Conservation (phyloP, 2,329 filamentous ascomycete species). For the Setomelanomma holmii region DNA sequence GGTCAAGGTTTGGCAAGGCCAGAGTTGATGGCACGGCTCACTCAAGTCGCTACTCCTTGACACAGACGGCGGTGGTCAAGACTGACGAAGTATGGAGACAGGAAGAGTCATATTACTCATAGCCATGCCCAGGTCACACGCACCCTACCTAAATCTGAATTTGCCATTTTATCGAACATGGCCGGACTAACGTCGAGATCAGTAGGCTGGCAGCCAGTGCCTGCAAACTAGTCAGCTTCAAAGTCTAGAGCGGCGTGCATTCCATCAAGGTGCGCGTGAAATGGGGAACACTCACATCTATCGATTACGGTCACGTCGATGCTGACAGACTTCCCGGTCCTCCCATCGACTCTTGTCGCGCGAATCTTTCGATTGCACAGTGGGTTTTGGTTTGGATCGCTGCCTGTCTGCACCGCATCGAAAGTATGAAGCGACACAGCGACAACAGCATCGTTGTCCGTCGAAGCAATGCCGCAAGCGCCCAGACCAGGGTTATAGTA, state of each 20-base stretch:
- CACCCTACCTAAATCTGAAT: conserved; percentile 56
- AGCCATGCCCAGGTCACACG: conserved; percentile 61
- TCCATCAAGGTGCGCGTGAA: background rate
- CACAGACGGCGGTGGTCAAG: no score
- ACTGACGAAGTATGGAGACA: no score
- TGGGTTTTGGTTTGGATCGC: conserved; percentile 67
- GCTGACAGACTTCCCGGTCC: conserved; percentile 54
- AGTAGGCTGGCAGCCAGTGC: conserved; percentile 55
- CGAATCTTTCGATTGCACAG: conserved; percentile 73
- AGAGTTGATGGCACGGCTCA: no score
- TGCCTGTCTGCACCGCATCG: conserved; percentile 62
- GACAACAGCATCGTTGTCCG: conserved; percentile 65
- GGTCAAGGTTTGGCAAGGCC: no score
- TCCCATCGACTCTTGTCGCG: conserved; percentile 58
- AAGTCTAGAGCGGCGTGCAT: background rate
- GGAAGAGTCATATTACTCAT: conserved; percentile 19
- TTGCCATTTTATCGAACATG: conserved; percentile 58
- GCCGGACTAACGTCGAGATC: conserved; percentile 60
- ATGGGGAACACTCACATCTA: conserved; percentile 66
- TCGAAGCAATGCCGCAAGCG: conserved; percentile 69
- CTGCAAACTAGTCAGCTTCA: conserved; percentile 35
- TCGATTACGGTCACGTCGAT: conserved; percentile 73
- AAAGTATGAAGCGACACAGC: conserved; percentile 73
- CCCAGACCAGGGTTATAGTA: conserved; percentile 73
- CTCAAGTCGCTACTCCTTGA: no score